Evolutionary conservation across 2,329 filamentous ascomycete species (phyloP), one percentile per base, ranked within the genome.

Genomic region (Orbilia quercus): DNA sequence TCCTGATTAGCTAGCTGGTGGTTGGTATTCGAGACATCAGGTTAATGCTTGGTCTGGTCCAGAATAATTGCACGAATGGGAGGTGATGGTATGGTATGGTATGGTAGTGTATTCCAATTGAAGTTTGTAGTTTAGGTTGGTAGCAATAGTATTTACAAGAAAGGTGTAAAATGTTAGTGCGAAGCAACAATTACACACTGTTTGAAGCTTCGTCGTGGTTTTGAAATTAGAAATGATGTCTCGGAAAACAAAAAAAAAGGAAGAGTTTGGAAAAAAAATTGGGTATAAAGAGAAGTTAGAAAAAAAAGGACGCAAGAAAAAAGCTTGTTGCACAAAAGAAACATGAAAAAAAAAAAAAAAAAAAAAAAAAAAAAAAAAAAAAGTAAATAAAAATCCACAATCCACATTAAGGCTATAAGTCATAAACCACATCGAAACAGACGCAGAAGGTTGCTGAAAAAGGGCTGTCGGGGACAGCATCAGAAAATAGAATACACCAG

Each of bases 401-500:
- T 66, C 54, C 51, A 65, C 69, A 73, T 73, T 66, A 72, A 53
- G 57, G 50, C 55, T 72, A 53, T 65, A 72, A 73, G 60, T 73
- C 69, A 57, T 73, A 42, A 73, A 66, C 64, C 60, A 73, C 69
- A 73, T 73, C 42, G 66, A 60, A 73, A 66, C 60, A 66, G 38
- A 66, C 53, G 54, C 60, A 66, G 50, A 36, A 42, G 36, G 42
- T 44, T 58, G 47, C 38, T 23, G 44, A 31, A 62, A 62, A 40
- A 20, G 9, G 44, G 38, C 36, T 42, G 50, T 31, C 53, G 53
- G 54, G 31, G 51, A 47, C 40, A 25, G 11, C n/a, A 60, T 51
- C n/a, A 47, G 50, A 44, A 72, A 54, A 40, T 42, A 62, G 34
- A 59, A 53, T 60, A 73, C 20, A 59, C 60, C 69, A 66, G 54